Evolutionary conservation across 305 asterid species (phyloP), one percentile per base, ranked within the genome.

Genomic region (Lippia alba): DNA sequence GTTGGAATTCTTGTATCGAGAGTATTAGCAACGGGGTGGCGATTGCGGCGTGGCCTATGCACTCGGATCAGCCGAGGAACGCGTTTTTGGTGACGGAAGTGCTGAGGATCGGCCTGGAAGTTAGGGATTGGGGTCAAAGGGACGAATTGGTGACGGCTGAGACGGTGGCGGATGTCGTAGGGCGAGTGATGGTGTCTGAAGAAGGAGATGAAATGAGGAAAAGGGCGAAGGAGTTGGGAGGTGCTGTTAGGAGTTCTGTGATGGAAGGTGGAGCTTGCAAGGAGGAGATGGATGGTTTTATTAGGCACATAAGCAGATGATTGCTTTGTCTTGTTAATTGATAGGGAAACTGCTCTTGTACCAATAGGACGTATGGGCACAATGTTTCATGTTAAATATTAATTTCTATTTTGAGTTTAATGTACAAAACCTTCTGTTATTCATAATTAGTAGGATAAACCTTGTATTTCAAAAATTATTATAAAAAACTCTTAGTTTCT

Each of bases 1-100:
- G 96, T 10, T 86, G 95, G 89, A 86, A 88, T 45, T 88, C 91
- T 0, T 5, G 45, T 4, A 39, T 39, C 9, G 45, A 39, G 45
- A 39, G 45, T 4, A 39, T 39, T 4, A 5, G 77, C 83, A 76
- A 72, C 76, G 91, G 89, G 5, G 89, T 87, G 12, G 78, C 89
- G 4, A 77, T 85, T 2, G 81, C 79, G 0, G 71, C 88, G 0
- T 87, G 89, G 88, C 91, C 91, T 6, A 80, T 87, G 89, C 92
- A 88, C 65, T 81, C 92, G 0, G 96, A 89, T 66, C 94, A 89
- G 66, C 94, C 91, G 8, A 71, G 81, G 61, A 90, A 90, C n/a
- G 84, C 87, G 0, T 49, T 54, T 4, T 59, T 88, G 45, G 67
- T 88, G 1, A 81, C 89, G 0, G 15, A 73, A 0, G 56, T 77